Evolutionary conservation across 164 flowering plant species (phyloP).

Genomic region (Kalanchoe fedtschenkoi): DNA sequence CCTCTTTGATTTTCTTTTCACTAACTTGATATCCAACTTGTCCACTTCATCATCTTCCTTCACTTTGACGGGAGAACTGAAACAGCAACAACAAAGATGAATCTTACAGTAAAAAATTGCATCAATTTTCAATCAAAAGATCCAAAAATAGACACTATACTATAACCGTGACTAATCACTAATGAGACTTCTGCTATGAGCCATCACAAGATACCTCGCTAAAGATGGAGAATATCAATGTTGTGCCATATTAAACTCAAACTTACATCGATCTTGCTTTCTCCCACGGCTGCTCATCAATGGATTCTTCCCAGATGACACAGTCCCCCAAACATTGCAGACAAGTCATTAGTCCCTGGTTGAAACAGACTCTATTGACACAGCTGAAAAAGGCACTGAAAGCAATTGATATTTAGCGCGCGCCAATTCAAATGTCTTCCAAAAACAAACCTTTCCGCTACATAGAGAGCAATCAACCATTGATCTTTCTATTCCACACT

Average conservation of each 20-base stretch:
- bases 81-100: constrained; percentile 4
- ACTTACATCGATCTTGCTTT: constrained; percentile 70
- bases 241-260: not conserved
- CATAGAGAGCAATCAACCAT: constrained; percentile 67
- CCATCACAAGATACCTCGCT: not conserved
- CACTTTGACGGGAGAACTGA: constrained; percentile 82
- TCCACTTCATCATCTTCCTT: constrained; percentile 97
- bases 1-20: constrained; percentile 59
- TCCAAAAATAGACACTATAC: not conserved
- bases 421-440: not conserved
- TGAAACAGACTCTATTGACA: not conserved
- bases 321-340: constrained; percentile 70
- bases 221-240: not conserved
- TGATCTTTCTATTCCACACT: constrained; percentile 84
- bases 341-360: constrained; percentile 70
- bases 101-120: not conserved
- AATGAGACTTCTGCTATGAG: not conserved
- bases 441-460: constrained; percentile 61
- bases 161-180: not conserved
- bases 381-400: not conserved
- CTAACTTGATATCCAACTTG: constrained; percentile 67
- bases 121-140: not conserved
- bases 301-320: constrained; percentile 92
- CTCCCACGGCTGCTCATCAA: constrained; percentile 94
- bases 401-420: not conserved